These are phyloP conservation scores for Linanthus parryae DNA, from an alignment of 148 eudicot genomes.

Conservation along the genomic window DNA sequence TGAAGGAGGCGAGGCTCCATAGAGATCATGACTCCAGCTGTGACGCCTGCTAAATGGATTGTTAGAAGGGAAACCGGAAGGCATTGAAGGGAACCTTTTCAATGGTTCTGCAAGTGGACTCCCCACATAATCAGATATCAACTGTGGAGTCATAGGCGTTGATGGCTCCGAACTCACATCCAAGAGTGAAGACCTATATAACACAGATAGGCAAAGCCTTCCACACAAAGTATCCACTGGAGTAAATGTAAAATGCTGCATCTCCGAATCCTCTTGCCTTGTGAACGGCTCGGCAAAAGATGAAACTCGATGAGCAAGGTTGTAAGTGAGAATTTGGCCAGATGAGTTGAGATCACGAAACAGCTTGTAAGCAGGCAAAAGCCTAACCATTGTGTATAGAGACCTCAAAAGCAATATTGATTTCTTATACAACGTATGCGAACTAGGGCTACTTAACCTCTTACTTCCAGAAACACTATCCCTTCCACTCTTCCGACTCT, in stretches of 20 bases:
- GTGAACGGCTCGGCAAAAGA: conserved; percentile 82
- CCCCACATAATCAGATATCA: conserved; percentile 87
- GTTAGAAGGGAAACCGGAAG: conserved; percentile 47
- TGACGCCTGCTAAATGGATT: conserved; percentile 68
- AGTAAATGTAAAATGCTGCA: conserved; percentile 58
- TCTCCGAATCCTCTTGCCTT: conserved; percentile 69
- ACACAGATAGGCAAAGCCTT: conserved; percentile 69
- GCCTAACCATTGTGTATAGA: conserved; percentile 63
- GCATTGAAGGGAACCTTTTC: conserved; percentile 57
- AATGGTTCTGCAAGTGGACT: conserved; percentile 81
- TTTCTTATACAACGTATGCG: conserved; percentile 64
- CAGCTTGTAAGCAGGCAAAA: conserved; percentile 81
- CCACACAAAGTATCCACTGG: conserved; percentile 87
- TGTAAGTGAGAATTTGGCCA: conserved; percentile 50
- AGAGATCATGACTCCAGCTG: conserved; percentile 78
- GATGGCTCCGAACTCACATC: conserved; percentile 64
- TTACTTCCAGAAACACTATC: conserved; percentile 37
- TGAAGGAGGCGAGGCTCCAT: conserved; percentile 46
- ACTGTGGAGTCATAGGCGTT: conserved; percentile 66
- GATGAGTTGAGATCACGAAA: conserved; percentile 73
- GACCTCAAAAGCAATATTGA: conserved; percentile 70
- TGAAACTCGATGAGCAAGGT: conserved; percentile 57
- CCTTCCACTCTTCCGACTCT: conserved; percentile 42
- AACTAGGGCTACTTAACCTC: conserved; percentile 44
- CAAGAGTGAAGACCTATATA: conserved; percentile 37